A percentile compares a stretch with the other conserved stretches of the same genome.
phyloP scores from a whole-genome alignment of 2,329 filamentous ascomycete species.

The Diaporthe sp. region DNA sequence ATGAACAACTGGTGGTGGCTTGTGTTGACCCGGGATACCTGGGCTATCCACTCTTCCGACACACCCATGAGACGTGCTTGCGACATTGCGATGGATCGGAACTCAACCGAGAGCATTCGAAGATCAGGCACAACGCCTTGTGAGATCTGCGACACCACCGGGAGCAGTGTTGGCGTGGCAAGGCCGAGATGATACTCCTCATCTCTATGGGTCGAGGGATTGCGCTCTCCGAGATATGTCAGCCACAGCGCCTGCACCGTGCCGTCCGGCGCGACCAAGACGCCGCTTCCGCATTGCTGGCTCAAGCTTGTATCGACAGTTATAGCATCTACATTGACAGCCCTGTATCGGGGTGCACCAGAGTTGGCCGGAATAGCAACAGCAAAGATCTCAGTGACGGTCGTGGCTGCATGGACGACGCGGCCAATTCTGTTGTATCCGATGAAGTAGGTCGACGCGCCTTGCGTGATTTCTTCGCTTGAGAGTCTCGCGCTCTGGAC shows the following conservation, averaged over 20 bases:
- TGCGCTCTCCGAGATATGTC: conserved; percentile 88
- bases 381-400: conserved; percentile 96
- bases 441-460: conserved; percentile 94
- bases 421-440: conserved; percentile 98
- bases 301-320: conserved; percentile 95
- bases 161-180: conserved; percentile 87
- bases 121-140: conserved; percentile 83
- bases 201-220: conserved; percentile 40
- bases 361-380: conserved; percentile 95
- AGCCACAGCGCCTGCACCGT: conserved; percentile 97
- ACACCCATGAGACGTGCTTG: conserved; percentile 98
- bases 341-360: conserved; percentile 89
- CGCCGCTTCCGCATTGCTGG: conserved; percentile 92
- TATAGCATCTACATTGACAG: conserved; percentile 96
- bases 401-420: conserved; percentile 93
- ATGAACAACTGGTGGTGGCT: conserved; percentile 98
- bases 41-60: conserved; percentile 93
- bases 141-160: conserved; percentile 90
- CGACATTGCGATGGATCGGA: conserved; percentile 95
- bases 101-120: conserved; percentile 93
- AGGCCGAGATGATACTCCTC: conserved; percentile 97
- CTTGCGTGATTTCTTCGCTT: conserved; percentile 87
- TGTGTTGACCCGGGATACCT: conserved; percentile 84
- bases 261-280: conserved; percentile 89
- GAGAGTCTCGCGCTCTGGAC: conserved; percentile 91